Percentiles rank a stretch among this genome's conserved stretches.
These are phyloP conservation scores for Cucurbita ficifolia DNA, from an alignment of 306 rosid genomes.

Conservation along the genomic window DNA sequence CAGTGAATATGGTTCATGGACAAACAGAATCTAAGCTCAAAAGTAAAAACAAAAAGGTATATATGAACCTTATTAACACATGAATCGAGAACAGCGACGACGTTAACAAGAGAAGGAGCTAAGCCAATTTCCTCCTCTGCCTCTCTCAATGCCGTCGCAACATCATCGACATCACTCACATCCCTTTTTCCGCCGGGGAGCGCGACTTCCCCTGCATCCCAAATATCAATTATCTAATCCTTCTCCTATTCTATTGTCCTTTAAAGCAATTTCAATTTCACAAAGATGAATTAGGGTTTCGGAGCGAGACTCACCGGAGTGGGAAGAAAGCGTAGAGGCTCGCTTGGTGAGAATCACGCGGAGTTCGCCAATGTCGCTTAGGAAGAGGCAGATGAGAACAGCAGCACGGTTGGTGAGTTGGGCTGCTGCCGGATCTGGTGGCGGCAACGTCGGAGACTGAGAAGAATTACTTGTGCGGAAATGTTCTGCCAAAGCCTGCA, in stretches of 20 bases:
- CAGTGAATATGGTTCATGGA: not conserved
- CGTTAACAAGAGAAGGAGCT: constrained; percentile 52
- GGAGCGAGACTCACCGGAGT: constrained; percentile 33
- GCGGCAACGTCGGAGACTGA: not conserved
- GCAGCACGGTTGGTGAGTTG: constrained; percentile 39
- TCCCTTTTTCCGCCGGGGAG: constrained; percentile 84
- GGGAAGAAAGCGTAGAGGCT: constrained; percentile 58
- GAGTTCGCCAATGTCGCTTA: constrained; percentile 25
- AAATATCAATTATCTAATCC: not conserved
- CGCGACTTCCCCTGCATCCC: constrained; percentile 62
- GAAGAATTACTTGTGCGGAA: constrained; percentile 3
- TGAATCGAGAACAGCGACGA: constrained; percentile 43
- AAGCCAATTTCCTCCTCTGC: constrained; percentile 86
- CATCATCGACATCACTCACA: constrained; percentile 48
- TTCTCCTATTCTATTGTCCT: not conserved
- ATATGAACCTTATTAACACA: constrained; percentile 30
- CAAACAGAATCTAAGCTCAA: not conserved
- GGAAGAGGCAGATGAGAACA: constrained; percentile 54
- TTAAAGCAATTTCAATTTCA: not conserved
- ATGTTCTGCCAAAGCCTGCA: constrained; percentile 31
- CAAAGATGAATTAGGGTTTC: not conserved
- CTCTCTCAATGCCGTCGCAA: constrained; percentile 67
- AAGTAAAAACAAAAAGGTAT: not conserved
- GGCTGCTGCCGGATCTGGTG: constrained; percentile 1
- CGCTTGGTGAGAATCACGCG: constrained; percentile 58